These are phyloP conservation scores for Scytalidium sp. DNA, from an alignment of 2,329 filamentous ascomycete species.

Conservation along the genomic window DNA sequence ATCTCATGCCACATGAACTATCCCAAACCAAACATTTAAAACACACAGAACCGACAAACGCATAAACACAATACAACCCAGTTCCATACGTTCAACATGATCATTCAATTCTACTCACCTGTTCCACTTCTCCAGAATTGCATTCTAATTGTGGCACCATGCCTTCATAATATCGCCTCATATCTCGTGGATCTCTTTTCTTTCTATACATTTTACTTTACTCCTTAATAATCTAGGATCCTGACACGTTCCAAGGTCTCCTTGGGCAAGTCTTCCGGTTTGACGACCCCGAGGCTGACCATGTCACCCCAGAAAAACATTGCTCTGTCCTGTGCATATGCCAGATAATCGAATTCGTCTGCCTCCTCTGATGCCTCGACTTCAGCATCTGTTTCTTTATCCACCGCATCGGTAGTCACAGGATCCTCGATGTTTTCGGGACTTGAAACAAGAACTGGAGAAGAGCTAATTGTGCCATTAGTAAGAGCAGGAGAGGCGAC, in stretches of 20 bases:
- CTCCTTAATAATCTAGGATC: constrained; percentile 59
- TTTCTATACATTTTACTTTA: no score
- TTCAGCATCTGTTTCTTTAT: neutral
- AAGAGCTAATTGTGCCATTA: neutral
- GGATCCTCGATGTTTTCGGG: neutral
- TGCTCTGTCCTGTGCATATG: constrained; percentile 85
- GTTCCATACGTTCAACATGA: no score
- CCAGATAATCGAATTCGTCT: constrained; percentile 89
- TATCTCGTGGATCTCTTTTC: no score
- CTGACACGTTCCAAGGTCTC: constrained; percentile 65
- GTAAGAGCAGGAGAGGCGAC: neutral
- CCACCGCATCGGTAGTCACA: neutral
- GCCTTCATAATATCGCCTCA: no score
- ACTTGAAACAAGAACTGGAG: no score
- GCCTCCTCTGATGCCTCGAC: constrained; percentile 33
- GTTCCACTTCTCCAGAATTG: no score
- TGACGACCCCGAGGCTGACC: constrained; percentile 71
- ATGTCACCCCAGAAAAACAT: constrained; percentile 96
- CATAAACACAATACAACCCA: no score
- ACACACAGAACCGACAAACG: no score
- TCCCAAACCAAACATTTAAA: no score
- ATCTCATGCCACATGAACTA: no score
- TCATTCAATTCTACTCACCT: no score
- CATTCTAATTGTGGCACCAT: no score
- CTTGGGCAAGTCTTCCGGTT: constrained; percentile 71